phyloP scores from a whole-genome alignment of 2,329 filamentous ascomycete genomes.

The Rutstroemia sp. region DNA sequence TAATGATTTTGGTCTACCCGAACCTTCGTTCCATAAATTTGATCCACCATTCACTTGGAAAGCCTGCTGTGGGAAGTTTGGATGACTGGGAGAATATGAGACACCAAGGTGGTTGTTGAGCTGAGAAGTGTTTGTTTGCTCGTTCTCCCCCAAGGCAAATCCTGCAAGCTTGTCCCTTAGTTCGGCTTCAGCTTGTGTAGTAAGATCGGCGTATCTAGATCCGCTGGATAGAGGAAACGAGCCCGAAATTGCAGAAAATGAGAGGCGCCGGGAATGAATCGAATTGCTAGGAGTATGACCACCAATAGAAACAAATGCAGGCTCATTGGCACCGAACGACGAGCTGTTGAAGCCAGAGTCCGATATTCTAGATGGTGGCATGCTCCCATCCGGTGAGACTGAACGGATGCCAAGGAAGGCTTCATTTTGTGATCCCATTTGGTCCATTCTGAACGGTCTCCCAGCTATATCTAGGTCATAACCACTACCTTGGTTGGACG shows the following conservation, averaged over 20 bases:
- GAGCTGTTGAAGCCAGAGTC: slow-evolving; percentile 33
- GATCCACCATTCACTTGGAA: slow-evolving; percentile 20
- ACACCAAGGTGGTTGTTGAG: slow-evolving; percentile 13
- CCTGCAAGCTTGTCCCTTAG: slow-evolving; percentile 24
- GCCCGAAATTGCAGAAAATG: slow-evolving; percentile 36
- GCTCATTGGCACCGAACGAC: slow-evolving; percentile 18
- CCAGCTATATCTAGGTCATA: slow-evolving; percentile 23
- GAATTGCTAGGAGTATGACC: slow-evolving; percentile 38
- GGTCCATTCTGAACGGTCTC: slow-evolving; percentile 17
- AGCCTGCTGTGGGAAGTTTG: slow-evolving; percentile 19
- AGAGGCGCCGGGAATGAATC: slow-evolving; percentile 40
- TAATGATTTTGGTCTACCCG: slow-evolving; percentile 18
- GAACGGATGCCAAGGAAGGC: slow-evolving; percentile 39
- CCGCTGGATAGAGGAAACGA: slow-evolving; percentile 42
- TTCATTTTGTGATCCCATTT: slow-evolving; percentile 32
- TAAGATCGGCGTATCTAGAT: slow-evolving; percentile 23
- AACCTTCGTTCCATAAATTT: slow-evolving; percentile 23
- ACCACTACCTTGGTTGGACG: slow-evolving; percentile 13
- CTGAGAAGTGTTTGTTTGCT: slow-evolving; percentile 17
- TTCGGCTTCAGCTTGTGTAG: slow-evolving; percentile 21
- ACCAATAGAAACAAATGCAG: slow-evolving; percentile 24
- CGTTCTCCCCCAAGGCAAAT: slow-evolving; percentile 22
- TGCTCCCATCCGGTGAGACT: slow-evolving; percentile 45
- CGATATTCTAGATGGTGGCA: slow-evolving; percentile 49
- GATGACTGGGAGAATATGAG: slow-evolving; percentile 23